Percentiles rank a stretch among this genome's conserved stretches.
These are phyloP conservation scores for Monilinia vaccinii-corymbosi DNA, from an alignment of 2,329 filamentous ascomycete genomes.

Conservation along the genomic window DNA sequence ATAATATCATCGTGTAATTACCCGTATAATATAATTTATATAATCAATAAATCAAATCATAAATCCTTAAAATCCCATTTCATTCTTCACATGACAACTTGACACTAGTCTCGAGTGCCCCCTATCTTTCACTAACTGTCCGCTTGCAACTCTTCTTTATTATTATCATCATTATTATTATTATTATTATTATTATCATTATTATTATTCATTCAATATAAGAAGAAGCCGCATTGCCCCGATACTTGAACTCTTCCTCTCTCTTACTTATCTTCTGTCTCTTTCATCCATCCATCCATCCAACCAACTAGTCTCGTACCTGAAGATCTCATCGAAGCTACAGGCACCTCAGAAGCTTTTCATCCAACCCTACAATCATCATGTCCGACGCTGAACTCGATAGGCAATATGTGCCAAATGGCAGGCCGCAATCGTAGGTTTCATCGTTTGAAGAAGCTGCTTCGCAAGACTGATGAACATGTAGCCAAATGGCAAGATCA, in stretches of 20 bases:
- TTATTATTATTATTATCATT: too few species aligned
- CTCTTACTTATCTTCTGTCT: too few species aligned
- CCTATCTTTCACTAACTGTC: conserved; percentile 3
- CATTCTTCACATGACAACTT: neutral
- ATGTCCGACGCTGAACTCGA: conserved; percentile 60
- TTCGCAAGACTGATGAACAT: conserved; percentile 11
- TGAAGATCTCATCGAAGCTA: conserved; percentile 1
- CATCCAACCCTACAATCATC: conserved; percentile 13
- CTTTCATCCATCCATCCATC: neutral
- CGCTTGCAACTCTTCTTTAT: neutral
- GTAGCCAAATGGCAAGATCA: conserved; percentile 75
- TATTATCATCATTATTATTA: too few species aligned
- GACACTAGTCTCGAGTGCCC: neutral
- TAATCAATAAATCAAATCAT: too few species aligned
- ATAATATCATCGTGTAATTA: too few species aligned
- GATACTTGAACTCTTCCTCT: too few species aligned
- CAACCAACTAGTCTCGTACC: neutral
- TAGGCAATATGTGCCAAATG: conserved; percentile 69
- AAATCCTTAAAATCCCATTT: too few species aligned
- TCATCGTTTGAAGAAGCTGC: neutral
- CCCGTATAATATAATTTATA: too few species aligned
- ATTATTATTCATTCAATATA: too few species aligned
- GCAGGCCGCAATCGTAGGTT: conserved; percentile 71
- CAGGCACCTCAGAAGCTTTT: neutral
- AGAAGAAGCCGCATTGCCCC: too few species aligned